Evolutionary conservation across 805 yeast species (phyloP).

Genomic region (Candida patagonica): DNA sequence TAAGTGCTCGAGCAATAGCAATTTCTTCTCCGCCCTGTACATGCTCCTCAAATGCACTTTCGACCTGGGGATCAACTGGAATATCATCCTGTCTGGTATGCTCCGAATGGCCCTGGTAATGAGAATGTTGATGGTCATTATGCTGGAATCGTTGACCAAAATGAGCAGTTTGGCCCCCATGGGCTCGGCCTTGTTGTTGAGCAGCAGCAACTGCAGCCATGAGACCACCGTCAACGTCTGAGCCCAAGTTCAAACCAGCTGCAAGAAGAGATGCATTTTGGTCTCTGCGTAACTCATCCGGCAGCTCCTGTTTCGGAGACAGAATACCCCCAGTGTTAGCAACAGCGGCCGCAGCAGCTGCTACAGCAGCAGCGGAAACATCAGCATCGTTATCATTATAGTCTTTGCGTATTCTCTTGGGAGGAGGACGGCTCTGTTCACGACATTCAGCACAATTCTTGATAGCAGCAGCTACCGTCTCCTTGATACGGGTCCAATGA

Average conservation of each 20-base stretch:
- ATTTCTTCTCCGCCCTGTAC: slow-evolving; percentile 40
- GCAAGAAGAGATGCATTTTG: slow-evolving; percentile 5
- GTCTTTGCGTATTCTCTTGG: slow-evolving; percentile 20
- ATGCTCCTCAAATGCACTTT: slow-evolving; percentile 35
- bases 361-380: slow-evolving; percentile 8
- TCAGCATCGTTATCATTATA: slow-evolving; percentile 20
- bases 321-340: not conserved
- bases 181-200: slow-evolving; percentile 4
- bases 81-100: slow-evolving; percentile 27
- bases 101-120: slow-evolving; percentile 4
- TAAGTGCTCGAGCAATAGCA: slow-evolving; percentile 57
- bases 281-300: not conserved
- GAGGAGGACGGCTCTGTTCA: slow-evolving; percentile 29
- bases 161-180: slow-evolving; percentile 3
- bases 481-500: slow-evolving; percentile 89
- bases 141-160: slow-evolving; percentile 5
- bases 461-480: slow-evolving; percentile 72
- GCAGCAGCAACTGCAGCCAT: slow-evolving; percentile 56
- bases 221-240: slow-evolving; percentile 39
- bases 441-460: slow-evolving; percentile 69
- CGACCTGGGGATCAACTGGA: slow-evolving; percentile 54
- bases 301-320: slow-evolving; percentile 3
- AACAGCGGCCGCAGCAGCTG: slow-evolving; percentile 6
- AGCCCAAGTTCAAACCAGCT: slow-evolving; percentile 26
- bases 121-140: slow-evolving; percentile 5